Conservation (phyloP, 805 yeast species). For the Candida fluviatilis region DNA sequence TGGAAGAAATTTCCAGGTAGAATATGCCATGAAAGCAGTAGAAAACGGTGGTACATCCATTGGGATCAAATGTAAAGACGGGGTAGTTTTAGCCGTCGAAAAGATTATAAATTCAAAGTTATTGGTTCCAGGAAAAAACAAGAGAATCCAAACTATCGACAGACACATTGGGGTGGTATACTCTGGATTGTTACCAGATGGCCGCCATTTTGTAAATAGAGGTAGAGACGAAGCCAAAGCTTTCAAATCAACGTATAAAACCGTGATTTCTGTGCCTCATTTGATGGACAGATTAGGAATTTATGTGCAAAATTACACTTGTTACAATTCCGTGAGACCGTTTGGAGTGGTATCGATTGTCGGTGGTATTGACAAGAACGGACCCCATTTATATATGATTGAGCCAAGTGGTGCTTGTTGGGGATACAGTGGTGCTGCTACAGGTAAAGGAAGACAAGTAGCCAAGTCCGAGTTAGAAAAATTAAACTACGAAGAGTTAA, state of each 20-base stretch:
- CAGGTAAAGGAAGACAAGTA: conserved; percentile 98
- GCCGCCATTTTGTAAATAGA: conserved; percentile 85
- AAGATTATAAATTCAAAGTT: conserved; percentile 83
- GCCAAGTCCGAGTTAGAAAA: conserved; percentile 97
- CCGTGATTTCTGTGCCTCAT: conserved; percentile 72
- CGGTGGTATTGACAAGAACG: conserved; percentile 90
- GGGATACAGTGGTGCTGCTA: conserved; percentile 97
- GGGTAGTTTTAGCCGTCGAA: conserved; percentile 96
- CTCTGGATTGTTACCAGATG: conserved; percentile 95
- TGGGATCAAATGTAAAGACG: conserved; percentile 89
- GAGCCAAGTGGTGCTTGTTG: conserved; percentile 97
- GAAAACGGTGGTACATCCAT: conserved; percentile 96
- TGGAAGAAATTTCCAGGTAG: conserved; percentile 95
- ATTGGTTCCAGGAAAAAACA: conserved; percentile 84
- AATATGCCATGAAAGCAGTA: conserved; percentile 95
- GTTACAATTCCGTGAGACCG: conserved; percentile 96
- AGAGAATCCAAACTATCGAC: conserved; percentile 88
- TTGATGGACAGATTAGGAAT: conserved; percentile 84
- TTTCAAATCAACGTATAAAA: conserved; percentile 73
- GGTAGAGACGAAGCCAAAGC: conserved; percentile 88
- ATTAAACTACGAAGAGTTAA: conserved; percentile 64
- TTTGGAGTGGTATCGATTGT: conserved; percentile 91
- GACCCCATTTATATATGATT: conserved; percentile 90
- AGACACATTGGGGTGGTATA: conserved; percentile 92
- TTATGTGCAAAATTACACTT: conserved; percentile 91